A percentile compares a stretch with the other conserved stretches of the same genome.
phyloP scores from a whole-genome alignment of 23 red algal species.

The Gracilaria domingensis region DNA sequence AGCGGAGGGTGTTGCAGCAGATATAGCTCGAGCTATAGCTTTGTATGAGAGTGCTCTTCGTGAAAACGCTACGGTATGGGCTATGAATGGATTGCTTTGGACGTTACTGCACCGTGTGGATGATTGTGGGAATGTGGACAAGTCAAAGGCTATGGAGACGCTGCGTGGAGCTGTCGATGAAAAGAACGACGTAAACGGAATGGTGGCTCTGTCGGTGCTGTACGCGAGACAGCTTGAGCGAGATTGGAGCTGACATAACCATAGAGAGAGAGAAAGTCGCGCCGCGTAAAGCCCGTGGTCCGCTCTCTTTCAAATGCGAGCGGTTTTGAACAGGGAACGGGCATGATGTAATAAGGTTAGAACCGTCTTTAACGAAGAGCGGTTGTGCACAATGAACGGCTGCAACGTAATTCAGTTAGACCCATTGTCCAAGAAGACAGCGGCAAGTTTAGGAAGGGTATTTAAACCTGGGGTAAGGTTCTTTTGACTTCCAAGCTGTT shows the following conservation, averaged over 20 bases:
- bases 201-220: background rate
- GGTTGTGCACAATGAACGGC: too few species aligned
- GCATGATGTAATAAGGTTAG: too few species aligned
- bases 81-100: background rate
- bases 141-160: background rate
- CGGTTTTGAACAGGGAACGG: too few species aligned
- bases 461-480: too few species aligned
- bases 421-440: too few species aligned
- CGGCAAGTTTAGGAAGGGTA: too few species aligned
- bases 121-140: background rate
- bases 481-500: too few species aligned
- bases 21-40: background rate
- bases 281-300: too few species aligned
- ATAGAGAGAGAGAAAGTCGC: too few species aligned
- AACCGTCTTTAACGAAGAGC: too few species aligned
- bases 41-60: background rate
- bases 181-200: background rate
- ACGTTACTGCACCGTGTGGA: background rate
- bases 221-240: background rate
- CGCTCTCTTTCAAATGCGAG: too few species aligned
- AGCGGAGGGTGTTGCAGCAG: background rate
- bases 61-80: background rate
- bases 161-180: background rate
- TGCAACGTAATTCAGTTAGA: too few species aligned
- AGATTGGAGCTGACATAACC: background rate